phyloP scores from a whole-genome alignment of 371 early-diverging fungal genomes.

The Rhizopus arrhizus region DNA sequence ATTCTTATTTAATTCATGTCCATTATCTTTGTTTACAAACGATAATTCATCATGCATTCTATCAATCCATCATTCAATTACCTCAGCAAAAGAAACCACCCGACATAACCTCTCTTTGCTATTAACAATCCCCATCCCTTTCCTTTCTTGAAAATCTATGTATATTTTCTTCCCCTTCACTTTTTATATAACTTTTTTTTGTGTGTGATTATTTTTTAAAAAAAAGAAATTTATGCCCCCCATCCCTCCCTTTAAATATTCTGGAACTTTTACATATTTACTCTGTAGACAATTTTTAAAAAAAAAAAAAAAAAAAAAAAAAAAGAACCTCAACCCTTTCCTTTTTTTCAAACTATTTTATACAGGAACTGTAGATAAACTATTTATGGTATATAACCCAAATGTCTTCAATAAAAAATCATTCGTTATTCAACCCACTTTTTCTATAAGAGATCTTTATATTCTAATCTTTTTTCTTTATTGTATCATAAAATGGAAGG shows the following conservation, averaged over 20 bases:
- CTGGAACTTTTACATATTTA: too few species aligned
- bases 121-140: not conserved
- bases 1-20: not conserved
- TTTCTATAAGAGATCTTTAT: too few species aligned
- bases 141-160: not conserved
- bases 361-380: not conserved
- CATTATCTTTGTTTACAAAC: not conserved
- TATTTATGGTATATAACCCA: too few species aligned
- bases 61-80: conserved; percentile 1
- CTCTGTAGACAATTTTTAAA: not conserved
- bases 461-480: too few species aligned
- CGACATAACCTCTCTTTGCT: conserved; percentile 10
- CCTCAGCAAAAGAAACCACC: conserved; percentile 25
- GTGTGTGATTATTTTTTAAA: not conserved
- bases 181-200: not conserved
- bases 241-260: not conserved
- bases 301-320: not conserved
- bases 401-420: too few species aligned
- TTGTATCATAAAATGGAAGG: too few species aligned
- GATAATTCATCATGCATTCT: not conserved
- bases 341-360: not conserved
- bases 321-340: not conserved
- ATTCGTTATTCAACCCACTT: too few species aligned
- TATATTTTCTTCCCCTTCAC: not conserved
- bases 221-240: not conserved